Evolutionary conservation across 352 stramenopile species (phyloP), one percentile per base, ranked within the genome.

Genomic region (Phytophthora quininea): DNA sequence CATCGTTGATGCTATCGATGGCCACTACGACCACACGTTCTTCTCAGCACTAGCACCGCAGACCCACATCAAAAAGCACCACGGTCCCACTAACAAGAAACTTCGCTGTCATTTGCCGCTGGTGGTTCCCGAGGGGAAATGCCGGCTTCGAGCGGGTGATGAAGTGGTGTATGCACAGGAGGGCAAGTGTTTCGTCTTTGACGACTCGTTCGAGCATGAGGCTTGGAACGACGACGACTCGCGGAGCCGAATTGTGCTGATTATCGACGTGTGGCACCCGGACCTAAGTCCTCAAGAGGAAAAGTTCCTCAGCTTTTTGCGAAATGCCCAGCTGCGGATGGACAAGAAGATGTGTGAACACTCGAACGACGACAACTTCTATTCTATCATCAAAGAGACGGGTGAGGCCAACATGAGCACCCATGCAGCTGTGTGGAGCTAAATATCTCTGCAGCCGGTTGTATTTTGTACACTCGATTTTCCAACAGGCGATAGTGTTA

Each of bases 131-230:
- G 42, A 68, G 10, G 69, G 61, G 9, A 32, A 68, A 38, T 92
- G 88, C 30, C 72, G 81, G 9, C 73, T 97, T 29, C 89, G 90
- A 30, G 88, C 89, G 19, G 91, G 89, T 11, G 71, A 83, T 51
- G 73, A 95, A 53, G 74, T 81, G 9, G 71, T 95, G 27, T 35
- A 80, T 15, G 93, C 91, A 53, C 56, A 90, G 45, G 82, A 97
- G 65, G 96, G 96, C 51, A 91, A 98, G 47, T 96, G 92, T n/a
- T 83, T 99, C 32, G 68, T 99, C 4, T 98, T 99, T 63, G 97
- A 99, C 77, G 98, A 99, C 82, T 98, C 89, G 30, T 99, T 98
- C 74, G 93, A 99, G 77, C 98, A 99, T 76, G 92, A 99, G 76
- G 97, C 98, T 4, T 99, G 96, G 96, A 99, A 99, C 76, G 80